Percentiles rank a stretch among this genome's conserved stretches.
These are phyloP conservation scores for Cornus suecica DNA, from an alignment of 148 eudicot genomes.

Conservation along the genomic window DNA sequence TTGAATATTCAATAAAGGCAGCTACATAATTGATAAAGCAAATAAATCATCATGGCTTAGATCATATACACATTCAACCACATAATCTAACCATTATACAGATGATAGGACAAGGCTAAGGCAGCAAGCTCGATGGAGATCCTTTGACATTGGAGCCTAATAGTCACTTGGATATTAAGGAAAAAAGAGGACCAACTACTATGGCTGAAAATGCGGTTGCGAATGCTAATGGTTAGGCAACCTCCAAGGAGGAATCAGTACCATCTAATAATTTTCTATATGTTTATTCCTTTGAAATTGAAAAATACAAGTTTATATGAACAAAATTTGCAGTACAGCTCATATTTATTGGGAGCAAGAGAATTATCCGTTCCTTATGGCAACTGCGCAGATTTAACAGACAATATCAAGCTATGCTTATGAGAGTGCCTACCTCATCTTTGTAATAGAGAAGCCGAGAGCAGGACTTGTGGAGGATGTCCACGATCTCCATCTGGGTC, in stretches of 20 bases:
- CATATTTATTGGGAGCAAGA: background rate
- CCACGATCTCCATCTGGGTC: conserved; percentile 58
- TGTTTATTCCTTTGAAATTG: background rate
- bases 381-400: background rate
- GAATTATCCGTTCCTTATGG: background rate
- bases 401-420: background rate
- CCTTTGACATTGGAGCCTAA: background rate
- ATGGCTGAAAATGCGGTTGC: background rate
- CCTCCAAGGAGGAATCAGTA: background rate
- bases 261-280: background rate
- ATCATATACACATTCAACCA: background rate
- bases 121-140: too few relatives aligned
- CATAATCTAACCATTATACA: background rate
- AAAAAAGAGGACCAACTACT: background rate
- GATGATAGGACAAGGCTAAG: too few relatives aligned
- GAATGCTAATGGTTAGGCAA: background rate
- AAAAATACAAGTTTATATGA: background rate
- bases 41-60: conserved; percentile 1
- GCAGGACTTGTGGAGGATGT: conserved; percentile 66
- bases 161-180: background rate
- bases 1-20: background rate
- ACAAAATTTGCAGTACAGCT: background rate
- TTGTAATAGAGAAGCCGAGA: conserved; percentile 45
- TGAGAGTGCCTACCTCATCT: conserved; percentile 40
- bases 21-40: background rate